Base-by-base conservation (phyloP, 345 rosid species). In the Pistacia integerrima region DNA sequence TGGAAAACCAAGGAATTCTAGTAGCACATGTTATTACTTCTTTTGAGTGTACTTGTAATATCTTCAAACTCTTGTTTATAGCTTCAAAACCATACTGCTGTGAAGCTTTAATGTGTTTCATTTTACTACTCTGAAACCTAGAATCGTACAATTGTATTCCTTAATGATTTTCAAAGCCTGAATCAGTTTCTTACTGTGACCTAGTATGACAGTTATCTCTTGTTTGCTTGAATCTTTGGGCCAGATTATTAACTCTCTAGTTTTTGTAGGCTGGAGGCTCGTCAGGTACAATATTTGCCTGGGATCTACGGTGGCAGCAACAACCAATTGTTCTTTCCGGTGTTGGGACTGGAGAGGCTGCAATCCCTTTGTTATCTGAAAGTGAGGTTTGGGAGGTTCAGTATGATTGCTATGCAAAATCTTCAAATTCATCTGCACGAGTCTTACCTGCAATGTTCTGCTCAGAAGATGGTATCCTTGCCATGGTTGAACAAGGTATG, bases 331-430 rank as follows among this genome's bases (percentile, higher is more conserved):
- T 92, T 70, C 93, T 94, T 38, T 89, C 97, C 79, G 96, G 94
- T 67, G 67, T 75, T 28, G 88, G 84, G 63, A 61, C 73, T 17
- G 89, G 81, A 61, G 90, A 83, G 59, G 72, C 61, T 75, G 70
- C 65, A 16, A 78, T 64, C 65, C 78, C 73, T 48, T 78, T 88
- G 33, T 77, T 90, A 67, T 91, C 94, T 70, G 98, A 89, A 76
- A 92, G 97, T 75, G 97, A 95, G 82, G 91, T 95, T 74, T 95
- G 98, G 99, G 91, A 93, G 82, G 93, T 93, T 64, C 92, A 87
- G 57, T 95, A 81, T 81, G 98, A 93, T 74, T 78, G 79, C 59
- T 82, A 87, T 81, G 84, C 84, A 12, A 91, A 85, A 84, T 81
- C 90, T 58, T 81, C 89, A 20, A 84, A 72, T 28, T 88, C 97